Evolutionary conservation across 176 grass and related monocot genomes (phyloP), one percentile per base, ranked within the genome.

Genomic region (Ensete glaucum): DNA sequence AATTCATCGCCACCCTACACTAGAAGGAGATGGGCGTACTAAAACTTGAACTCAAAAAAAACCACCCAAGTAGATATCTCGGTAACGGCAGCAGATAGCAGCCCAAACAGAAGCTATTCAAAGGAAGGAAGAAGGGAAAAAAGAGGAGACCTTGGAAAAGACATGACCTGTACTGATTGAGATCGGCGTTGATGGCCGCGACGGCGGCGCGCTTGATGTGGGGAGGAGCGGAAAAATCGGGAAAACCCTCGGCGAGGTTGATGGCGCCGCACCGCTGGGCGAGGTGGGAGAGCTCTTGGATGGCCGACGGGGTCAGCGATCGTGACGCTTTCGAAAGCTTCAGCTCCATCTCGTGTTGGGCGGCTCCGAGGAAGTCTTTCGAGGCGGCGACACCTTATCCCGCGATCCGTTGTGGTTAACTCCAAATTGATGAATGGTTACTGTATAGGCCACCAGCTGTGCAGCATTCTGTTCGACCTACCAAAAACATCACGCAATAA

Each of bases 171-270:
- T 97, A 97, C 80, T 97, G 94, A 86, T 97, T 97, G 82, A 71
- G 62, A 78, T 97, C 86, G 51, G 81, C 76, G 64, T 74, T 68
- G 77, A 93, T 93, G 85, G 93, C 90, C 26, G 85, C 71, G 50
- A 82, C 34, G 6, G 93, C 90, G 52, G 90, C 82, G 53, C 60
- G 77, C 84, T 97, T 97, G 78, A 93, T 23, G 72, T 86, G 79
- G 10, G 62, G 43, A 34, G 88, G 88, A 8, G 90, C 90, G 26
- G 94, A 82, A 86, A 97, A 97, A 83, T 97, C 88, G 6, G 90
- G 94, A 84, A 87, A 97, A 20, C 90, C 94, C 84, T 93, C 94
- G 73, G 90, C 88, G n/a, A 97, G 85, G 88, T 97, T 93, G 82
- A 97, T 75, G 62, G 90, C 88, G 51, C 90, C 88, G 25, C 79